phyloP scores from a whole-genome alignment of 1,284 basidiomycete genomes.

The Phaffia rhodozyma region DNA sequence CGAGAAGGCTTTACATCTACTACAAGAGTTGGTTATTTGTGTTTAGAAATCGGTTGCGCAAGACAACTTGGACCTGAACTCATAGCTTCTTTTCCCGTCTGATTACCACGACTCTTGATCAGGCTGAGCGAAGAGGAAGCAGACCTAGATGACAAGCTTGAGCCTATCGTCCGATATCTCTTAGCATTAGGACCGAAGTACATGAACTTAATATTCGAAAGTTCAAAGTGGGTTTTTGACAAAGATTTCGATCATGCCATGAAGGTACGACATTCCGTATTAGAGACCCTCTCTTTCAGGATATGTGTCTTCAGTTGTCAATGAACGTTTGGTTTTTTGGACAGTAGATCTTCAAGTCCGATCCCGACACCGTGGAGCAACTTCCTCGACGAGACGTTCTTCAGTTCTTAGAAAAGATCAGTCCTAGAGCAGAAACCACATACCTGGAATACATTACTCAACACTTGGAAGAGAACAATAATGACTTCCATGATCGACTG shows the following conservation, averaged over 20 bases:
- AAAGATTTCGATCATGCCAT: slow-evolving; percentile 59
- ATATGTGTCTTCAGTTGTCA: not conserved
- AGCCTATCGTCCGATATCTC: slow-evolving; percentile 76
- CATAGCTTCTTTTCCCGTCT: not conserved
- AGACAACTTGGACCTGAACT: not conserved
- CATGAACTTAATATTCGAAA: slow-evolving; percentile 63
- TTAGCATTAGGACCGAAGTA: slow-evolving; percentile 78
- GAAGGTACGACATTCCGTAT: slow-evolving; percentile 41
- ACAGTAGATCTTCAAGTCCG: slow-evolving; percentile 79
- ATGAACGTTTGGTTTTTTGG: not conserved
- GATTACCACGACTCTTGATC: not conserved
- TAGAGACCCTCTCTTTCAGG: not conserved
- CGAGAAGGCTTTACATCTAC: slow-evolving; percentile 65
- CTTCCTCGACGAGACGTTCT: slow-evolving; percentile 65
- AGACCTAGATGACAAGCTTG: slow-evolving; percentile 64
- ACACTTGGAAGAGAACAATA: slow-evolving; percentile 54
- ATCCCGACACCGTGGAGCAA: slow-evolving; percentile 59
- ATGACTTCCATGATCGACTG: slow-evolving; percentile 72
- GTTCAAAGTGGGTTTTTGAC: slow-evolving; percentile 73
- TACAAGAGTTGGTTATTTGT: slow-evolving; percentile 53
- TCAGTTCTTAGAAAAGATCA: slow-evolving; percentile 60
- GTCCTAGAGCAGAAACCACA: slow-evolving; percentile 52
- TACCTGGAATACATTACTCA: slow-evolving; percentile 82
- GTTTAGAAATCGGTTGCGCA: not conserved
- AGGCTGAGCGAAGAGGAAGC: slow-evolving; percentile 69